Base-by-base conservation (phyloP, 352 stramenopile genomes). In the Pilasporangium apinafurcum region DNA sequence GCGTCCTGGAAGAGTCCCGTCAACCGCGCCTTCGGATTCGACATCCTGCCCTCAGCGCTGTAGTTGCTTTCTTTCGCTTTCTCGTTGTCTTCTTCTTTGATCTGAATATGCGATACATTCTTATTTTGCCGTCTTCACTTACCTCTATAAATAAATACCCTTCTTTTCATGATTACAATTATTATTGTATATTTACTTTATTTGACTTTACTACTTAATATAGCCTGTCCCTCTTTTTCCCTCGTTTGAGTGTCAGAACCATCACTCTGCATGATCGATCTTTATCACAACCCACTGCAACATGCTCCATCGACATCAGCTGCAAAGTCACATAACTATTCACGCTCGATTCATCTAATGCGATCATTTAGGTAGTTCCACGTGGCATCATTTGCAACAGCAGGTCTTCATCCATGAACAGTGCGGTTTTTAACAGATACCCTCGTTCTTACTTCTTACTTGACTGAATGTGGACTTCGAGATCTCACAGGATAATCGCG, bases 1-100 rank as follows among this genome's bases (percentile, higher is more conserved):
- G 48, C 46, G 37, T 60, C 62, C 44, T 79, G 60, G 54, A 88
- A 88, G 41, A 88, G 64, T 34, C 68, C 65, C 42, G 62, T 63
- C 8, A 88, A 51, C 16, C 75, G 75, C 33, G 67, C 36, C 25
- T 65, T 73, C 12, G 73, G 68, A 42, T 85, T 74, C 22, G 62
- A 54, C 26, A 29, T 48, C 51, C 53, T 59, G 30, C 14, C 16
- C 26, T 40, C 35, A n/a, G n/a, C n/a, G n/a, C n/a, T n/a, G n/a
- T 14, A 12, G n/a, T n/a, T n/a, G n/a, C n/a, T 20, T 39, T 39
- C 1, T 39, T 39, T 21, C 29, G 29, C 10, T 34, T n/a, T n/a
- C 29, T n/a, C 30, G 30, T 14, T 34, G 30, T 40, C 35, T 40
- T 40, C 35, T 40, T 9, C 10, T 34, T 34, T 14, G 10, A 34